Evolutionary conservation across 331 rosid genomes (phyloP).

Genomic region (Acacia pycnantha): DNA sequence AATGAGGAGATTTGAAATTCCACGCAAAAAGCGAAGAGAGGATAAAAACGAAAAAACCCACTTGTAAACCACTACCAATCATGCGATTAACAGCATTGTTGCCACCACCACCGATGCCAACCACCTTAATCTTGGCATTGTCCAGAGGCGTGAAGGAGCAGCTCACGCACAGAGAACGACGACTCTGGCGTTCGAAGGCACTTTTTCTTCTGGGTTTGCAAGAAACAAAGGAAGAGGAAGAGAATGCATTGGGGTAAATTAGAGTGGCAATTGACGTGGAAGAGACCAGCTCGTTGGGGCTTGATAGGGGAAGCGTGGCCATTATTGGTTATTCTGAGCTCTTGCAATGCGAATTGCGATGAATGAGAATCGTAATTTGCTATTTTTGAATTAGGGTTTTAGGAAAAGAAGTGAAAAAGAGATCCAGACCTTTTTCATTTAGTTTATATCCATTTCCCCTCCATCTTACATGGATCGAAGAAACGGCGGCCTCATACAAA

Average conservation of each 20-base stretch:
- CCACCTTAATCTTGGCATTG: conserved; percentile 86
- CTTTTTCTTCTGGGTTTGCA: conserved; percentile 33
- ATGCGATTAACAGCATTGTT: conserved; percentile 96
- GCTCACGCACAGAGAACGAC: conserved; percentile 31
- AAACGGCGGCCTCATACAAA: neutral
- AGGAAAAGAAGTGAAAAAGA: neutral
- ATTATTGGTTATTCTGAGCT: conserved; percentile 12
- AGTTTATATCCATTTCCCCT: neutral
- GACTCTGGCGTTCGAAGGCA: conserved; percentile 25
- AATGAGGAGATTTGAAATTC: neutral
- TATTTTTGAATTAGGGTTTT: conserved; percentile 30
- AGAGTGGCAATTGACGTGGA: conserved; percentile 40
- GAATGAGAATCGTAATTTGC: neutral
- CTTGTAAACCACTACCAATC: conserved; percentile 89
- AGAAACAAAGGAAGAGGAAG: conserved; percentile 35
- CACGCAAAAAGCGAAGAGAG: neutral
- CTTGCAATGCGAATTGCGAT: neutral
- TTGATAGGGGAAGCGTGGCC: conserved; percentile 50
- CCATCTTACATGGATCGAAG: neutral
- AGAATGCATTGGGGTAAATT: conserved; percentile 30
- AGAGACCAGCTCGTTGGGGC: conserved; percentile 50
- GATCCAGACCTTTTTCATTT: neutral
- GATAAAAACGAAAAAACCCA: conserved; percentile 27
- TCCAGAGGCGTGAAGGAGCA: conserved; percentile 64
- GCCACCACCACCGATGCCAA: conserved; percentile 96